Base-by-base conservation (phyloP, 2,329 filamentous ascomycete genomes). In the Exutisphaerella laricina region DNA sequence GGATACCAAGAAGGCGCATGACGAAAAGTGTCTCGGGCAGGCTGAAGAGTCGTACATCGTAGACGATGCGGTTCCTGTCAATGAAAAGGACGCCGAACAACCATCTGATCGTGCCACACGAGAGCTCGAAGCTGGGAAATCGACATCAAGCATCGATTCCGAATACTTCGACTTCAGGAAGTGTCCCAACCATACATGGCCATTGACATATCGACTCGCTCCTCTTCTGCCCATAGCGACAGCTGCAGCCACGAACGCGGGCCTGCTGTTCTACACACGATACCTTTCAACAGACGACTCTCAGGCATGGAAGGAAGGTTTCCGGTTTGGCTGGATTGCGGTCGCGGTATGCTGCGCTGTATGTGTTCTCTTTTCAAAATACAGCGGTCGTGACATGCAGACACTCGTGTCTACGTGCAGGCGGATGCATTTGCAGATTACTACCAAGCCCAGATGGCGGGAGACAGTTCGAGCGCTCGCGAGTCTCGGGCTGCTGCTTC, bases 321-420 rank as follows among this genome's bases (percentile, higher is more conserved):
- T 36, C 37, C 17, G 22, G 7, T 45, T 45, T 14, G 42, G 42
- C 6, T 45, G 31, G 36, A 16, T 26, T 25, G 25, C 33, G 28
- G 35, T 45, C 17, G 30, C 29, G 13, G 28, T 17, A 5, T 23
- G 29, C 6, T 44, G 41, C n/a, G 17, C 22, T 5, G 30, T 39
- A 12, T 33, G 20, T 16, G 36, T 37, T 12, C 31, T 34, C 5
- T 34, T 34, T 10, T 34, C 31, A 14, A 34, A 34, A 20, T 34
- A 4, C 13, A 18, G 4, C 10, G 18, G 12, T 8, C 12, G 29
- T n/a, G 12, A 13, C 12, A 32, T 32, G 29, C 14, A 13, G 8
- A 8, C 8, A 14, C 8, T 32, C 7, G 29, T 16, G 4, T 32
- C 7, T 6, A 8, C 12, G 14, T 8, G 8, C 29, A 32, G 14